A percentile compares a stretch with the other conserved stretches of the same genome.
Evolutionary conservation across 768 basidiomycete species (phyloP).

Genomic region (Ephemerocybe angulata): DNA sequence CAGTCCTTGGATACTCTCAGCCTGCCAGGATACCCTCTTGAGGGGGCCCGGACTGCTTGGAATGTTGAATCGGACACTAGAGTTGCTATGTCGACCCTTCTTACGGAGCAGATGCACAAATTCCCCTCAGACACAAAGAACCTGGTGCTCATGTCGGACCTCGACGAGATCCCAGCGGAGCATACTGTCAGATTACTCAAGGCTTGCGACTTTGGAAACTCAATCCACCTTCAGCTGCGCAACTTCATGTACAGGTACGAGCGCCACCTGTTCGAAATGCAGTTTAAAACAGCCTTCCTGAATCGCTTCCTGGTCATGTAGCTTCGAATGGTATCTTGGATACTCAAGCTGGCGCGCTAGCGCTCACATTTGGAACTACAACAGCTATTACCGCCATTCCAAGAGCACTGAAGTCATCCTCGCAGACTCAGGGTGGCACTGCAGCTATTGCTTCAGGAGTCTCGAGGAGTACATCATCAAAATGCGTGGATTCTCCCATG

Average conservation of each 20-base stretch:
- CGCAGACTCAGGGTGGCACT: slow-evolving; percentile 67
- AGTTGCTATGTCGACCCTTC: slow-evolving; percentile 45
- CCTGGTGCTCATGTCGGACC: slow-evolving; percentile 59
- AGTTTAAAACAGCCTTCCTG: too few relatives aligned
- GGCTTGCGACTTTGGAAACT: slow-evolving; percentile 47
- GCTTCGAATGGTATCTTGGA: slow-evolving; percentile 57
- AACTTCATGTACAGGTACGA: slow-evolving; percentile 55
- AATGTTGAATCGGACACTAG: slow-evolving; percentile 48
- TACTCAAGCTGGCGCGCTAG: slow-evolving; percentile 55
- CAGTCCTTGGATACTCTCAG: slow-evolving; percentile 20
- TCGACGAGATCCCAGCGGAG: slow-evolving; percentile 58
- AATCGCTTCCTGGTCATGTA: slow-evolving; percentile 15
- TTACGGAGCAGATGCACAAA: slow-evolving; percentile 34
- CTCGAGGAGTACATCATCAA: slow-evolving; percentile 56
- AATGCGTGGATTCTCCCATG: slow-evolving; percentile 60
- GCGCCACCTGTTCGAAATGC: too few relatives aligned
- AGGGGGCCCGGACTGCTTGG: slow-evolving; percentile 43
- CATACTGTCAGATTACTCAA: slow-evolving; percentile 50
- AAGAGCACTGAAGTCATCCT: slow-evolving; percentile 45
- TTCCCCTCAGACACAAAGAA: slow-evolving; percentile 28
- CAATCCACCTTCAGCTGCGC: slow-evolving; percentile 58
- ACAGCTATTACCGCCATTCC: slow-evolving; percentile 46
- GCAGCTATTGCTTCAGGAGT: slow-evolving; percentile 62
- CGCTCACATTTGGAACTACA: slow-evolving; percentile 44
- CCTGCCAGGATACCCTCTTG: slow-evolving; percentile 43